Evolutionary conservation across 2,329 filamentous ascomycete genomes (phyloP).

Genomic region (Fusarium equiseti): DNA sequence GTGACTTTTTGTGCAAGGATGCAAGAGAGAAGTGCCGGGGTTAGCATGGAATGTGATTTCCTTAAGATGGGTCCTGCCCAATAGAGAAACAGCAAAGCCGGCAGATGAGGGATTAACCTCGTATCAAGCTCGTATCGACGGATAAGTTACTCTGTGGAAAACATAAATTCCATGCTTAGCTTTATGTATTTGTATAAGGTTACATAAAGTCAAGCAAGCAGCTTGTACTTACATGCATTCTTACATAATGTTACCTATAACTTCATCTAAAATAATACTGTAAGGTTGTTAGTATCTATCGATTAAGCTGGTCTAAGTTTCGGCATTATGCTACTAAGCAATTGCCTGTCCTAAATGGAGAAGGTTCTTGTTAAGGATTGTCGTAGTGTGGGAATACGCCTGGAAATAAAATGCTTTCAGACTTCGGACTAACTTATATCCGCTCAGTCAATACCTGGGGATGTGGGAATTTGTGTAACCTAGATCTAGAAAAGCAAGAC

Average conservation of each 20-base stretch:
- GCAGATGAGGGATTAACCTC: not conserved
- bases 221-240: not conserved
- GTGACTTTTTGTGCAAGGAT: not conserved
- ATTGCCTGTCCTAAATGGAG: not conserved
- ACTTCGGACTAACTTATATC: not conserved
- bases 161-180: not conserved
- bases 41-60: not conserved
- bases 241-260: not conserved
- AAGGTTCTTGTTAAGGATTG: not conserved
- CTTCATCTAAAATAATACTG: not conserved
- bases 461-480: not conserved
- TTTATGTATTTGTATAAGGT: not conserved
- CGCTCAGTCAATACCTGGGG: not conserved
- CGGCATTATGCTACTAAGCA: not conserved
- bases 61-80: accelerated
- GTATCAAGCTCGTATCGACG: not conserved
- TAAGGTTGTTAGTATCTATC: not conserved
- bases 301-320: not conserved
- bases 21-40: not conserved
- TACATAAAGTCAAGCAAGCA: not conserved
- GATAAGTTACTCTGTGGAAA: not conserved
- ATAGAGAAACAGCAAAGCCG: not conserved
- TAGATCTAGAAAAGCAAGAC: no score
- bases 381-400: not conserved
- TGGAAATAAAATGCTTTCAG: not conserved